Conservation (phyloP, 2,329 filamentous ascomycete species). For the Helminthosporium solani region DNA sequence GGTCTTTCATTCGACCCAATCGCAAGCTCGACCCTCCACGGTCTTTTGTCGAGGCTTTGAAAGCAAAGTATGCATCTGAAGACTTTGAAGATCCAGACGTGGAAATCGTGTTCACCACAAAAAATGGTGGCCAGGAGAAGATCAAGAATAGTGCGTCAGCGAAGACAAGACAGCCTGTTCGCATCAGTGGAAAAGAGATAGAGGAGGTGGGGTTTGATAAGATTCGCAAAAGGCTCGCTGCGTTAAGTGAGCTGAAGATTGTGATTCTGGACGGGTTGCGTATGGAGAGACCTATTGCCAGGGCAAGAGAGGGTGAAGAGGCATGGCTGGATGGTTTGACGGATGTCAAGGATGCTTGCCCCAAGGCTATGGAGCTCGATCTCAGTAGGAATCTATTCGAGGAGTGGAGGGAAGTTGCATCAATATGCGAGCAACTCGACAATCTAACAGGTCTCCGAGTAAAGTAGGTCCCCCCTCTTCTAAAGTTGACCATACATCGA, state of each 20-base stretch:
- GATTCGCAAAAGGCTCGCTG: constrained; percentile 75
- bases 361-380: constrained; percentile 71
- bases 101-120: constrained; percentile 31
- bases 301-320: constrained; percentile 10
- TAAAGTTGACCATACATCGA: background rate
- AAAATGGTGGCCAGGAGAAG: constrained; percentile 15
- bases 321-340: constrained; percentile 32
- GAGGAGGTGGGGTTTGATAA: constrained; percentile 97
- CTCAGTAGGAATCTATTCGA: constrained; percentile 82
- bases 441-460: constrained; percentile 66
- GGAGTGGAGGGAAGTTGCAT: constrained; percentile 63
- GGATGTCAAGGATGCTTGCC: constrained; percentile 59
- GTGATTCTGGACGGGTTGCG: constrained; percentile 78
- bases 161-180: constrained; percentile 54
- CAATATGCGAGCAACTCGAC: constrained; percentile 71
- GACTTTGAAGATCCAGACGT: constrained; percentile 40
- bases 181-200: constrained; percentile 78
- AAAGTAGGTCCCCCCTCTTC: constrained; percentile 56
- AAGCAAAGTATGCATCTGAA: constrained; percentile 78
- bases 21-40: constrained; percentile 67
- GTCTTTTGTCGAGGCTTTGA: constrained; percentile 77
- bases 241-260: constrained; percentile 74
- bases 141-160: constrained; percentile 20
- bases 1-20: constrained; percentile 82
- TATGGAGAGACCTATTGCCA: constrained; percentile 50